Conservation (phyloP, 2,329 filamentous ascomycete species). For the Thermothelomyces thermophilus region DNA sequence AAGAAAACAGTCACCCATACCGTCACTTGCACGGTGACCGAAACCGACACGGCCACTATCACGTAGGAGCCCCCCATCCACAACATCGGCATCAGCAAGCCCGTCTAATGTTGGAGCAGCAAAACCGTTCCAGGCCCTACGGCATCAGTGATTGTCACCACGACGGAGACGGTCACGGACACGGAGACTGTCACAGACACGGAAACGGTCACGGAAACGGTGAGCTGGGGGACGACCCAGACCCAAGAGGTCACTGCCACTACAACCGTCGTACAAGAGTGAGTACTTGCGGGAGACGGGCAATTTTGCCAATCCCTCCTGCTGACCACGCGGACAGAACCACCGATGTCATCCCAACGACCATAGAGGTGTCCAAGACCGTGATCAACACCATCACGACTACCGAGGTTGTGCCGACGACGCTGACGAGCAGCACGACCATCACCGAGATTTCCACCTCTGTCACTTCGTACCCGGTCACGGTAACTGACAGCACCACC, state of each 20-base stretch:
- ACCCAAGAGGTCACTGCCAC: conserved; percentile 12
- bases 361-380: conserved; percentile 6
- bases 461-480: conserved; percentile 20
- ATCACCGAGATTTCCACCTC: conserved; percentile 14
- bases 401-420: conserved; percentile 18
- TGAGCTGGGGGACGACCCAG: too few species aligned
- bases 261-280: conserved; percentile 4
- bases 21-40: conserved; percentile 7
- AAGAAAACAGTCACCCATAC: conserved; percentile 7
- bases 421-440: conserved; percentile 13
- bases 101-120: too few species aligned
- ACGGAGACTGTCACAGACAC: not conserved
- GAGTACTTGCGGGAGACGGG: not conserved
- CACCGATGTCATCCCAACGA: conserved; percentile 9
- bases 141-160: not conserved
- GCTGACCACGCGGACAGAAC: conserved; percentile 6
- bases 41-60: conserved; percentile 6
- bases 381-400: conserved; percentile 10
- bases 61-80: conserved; percentile 1
- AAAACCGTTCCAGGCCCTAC: too few species aligned
- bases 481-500: conserved; percentile 23
- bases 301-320: not conserved
- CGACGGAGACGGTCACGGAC: not conserved
- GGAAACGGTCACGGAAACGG: not conserved
- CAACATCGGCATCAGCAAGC: too few species aligned